Conservation (phyloP, 805 yeast species). For the Teunomyces stri region DNA sequence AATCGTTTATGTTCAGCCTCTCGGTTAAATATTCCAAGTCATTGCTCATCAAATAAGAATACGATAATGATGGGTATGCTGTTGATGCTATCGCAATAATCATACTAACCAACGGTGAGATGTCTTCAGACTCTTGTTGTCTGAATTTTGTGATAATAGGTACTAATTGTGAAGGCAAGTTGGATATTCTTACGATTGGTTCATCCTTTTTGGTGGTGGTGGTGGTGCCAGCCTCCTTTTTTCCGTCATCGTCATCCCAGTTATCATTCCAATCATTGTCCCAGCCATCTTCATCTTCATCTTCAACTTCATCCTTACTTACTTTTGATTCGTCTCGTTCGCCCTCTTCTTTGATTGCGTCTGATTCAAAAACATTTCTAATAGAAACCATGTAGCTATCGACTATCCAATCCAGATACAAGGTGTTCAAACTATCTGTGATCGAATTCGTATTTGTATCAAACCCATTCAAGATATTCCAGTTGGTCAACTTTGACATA, state of each 20-base stretch:
- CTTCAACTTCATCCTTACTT: neutral
- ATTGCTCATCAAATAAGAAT: slow-evolving; percentile 35
- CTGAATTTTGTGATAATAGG: slow-evolving; percentile 22
- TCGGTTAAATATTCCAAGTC: slow-evolving; percentile 28
- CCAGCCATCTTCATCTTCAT: slow-evolving; percentile 18
- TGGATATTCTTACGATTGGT: slow-evolving; percentile 14
- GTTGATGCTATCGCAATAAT: slow-evolving; percentile 30
- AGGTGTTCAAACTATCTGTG: slow-evolving; percentile 20
- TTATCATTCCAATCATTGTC: slow-evolving; percentile 29
- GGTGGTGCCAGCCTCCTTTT: neutral
- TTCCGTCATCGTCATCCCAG: slow-evolving; percentile 21
- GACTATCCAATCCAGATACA: slow-evolving; percentile 30
- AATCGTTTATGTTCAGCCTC: slow-evolving; percentile 10
- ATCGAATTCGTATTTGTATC: slow-evolving; percentile 3
- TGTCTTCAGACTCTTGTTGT: slow-evolving; percentile 16
- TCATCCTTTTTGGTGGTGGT: neutral
- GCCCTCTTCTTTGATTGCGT: slow-evolving; percentile 3
- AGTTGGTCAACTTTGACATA: slow-evolving; percentile 17
- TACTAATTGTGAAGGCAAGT: slow-evolving; percentile 21
- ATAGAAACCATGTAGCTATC: slow-evolving; percentile 33
- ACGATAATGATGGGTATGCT: slow-evolving; percentile 29
- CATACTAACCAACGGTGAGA: slow-evolving; percentile 21
- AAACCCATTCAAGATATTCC: slow-evolving; percentile 18
- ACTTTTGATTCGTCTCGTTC: neutral
- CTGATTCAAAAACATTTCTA: slow-evolving; percentile 11